A percentile compares a stretch with the other conserved stretches of the same genome.
Conservation (phyloP, 371 early-diverging fungal genomes). For the Lichtheimia ornata region DNA sequence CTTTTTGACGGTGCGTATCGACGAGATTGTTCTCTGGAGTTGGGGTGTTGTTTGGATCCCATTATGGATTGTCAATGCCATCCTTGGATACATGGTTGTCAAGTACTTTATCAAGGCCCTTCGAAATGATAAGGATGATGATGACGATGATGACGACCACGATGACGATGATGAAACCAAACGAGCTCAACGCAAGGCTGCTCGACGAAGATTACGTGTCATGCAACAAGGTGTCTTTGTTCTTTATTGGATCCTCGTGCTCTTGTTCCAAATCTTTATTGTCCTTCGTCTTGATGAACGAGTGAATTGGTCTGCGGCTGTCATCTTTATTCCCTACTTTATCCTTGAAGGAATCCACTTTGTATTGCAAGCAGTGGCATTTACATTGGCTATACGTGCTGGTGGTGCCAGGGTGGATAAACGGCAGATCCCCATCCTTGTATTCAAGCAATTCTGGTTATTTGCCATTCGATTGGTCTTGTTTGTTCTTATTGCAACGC, state of each 20-base stretch:
- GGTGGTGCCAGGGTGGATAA: conserved; percentile 6
- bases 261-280: conserved; percentile 59
- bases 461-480: conserved; percentile 54
- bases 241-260: conserved; percentile 30
- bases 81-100: conserved; percentile 31
- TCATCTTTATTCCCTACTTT: conserved; percentile 77
- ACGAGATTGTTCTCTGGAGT: conserved; percentile 67
- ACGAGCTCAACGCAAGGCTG: conserved; percentile 12
- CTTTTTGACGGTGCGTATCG: conserved; percentile 76
- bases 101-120: conserved; percentile 18
- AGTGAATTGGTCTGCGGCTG: conserved; percentile 54
- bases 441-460: conserved; percentile 63
- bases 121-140: conserved; percentile 22
- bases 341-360: conserved; percentile 60
- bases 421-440: conserved; percentile 3
- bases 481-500: conserved; percentile 62
- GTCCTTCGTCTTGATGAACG: conserved; percentile 48
- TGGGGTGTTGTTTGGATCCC: conserved; percentile 81
- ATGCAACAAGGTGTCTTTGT: conserved; percentile 18
- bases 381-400: conserved; percentile 20
- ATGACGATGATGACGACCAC: conserved; percentile 35
- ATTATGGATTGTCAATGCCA: conserved; percentile 70
- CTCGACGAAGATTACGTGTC: conserved; percentile 18
- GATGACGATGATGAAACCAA: conserved; percentile 19
- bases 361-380: conserved; percentile 25